A percentile compares a stretch with the other conserved stretches of the same genome.
Evolutionary conservation across 352 stramenopile genomes (phyloP).

Genomic region (Globisporangium spiculum): DNA sequence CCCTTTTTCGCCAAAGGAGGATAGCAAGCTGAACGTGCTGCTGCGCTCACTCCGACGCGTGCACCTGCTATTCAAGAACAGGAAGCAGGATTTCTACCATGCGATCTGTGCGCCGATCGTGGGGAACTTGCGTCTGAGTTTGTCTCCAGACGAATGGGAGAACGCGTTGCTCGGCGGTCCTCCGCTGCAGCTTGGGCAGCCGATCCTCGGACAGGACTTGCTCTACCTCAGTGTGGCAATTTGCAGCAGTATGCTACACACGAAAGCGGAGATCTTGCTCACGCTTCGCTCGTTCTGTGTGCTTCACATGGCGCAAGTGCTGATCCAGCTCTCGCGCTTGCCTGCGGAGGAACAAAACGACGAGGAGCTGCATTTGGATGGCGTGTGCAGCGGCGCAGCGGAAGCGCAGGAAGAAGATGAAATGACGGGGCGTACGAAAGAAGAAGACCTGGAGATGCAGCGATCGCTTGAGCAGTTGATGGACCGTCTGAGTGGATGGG

Average conservation of each 20-base stretch:
- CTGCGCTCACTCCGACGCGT: conserved; percentile 57
- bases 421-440: conserved; percentile 23
- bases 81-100: conserved; percentile 46
- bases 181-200: conserved; percentile 51
- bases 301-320: conserved; percentile 75
- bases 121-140: conserved; percentile 40
- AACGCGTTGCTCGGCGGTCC: conserved; percentile 40
- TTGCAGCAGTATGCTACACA: conserved; percentile 74
- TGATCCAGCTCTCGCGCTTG: conserved; percentile 59
- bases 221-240: conserved; percentile 73
- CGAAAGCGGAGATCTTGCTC: conserved; percentile 75
- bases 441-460: conserved; percentile 36
- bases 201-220: conserved; percentile 71
- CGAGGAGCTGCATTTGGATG: conserved; percentile 20
- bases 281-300: conserved; percentile 77
- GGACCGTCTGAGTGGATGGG: conserved; percentile 35
- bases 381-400: conserved; percentile 10
- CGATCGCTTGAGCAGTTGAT: conserved; percentile 53
- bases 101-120: conserved; percentile 49
- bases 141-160: conserved; percentile 49
- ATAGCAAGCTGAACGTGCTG: conserved; percentile 73
- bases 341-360: conserved; percentile 60
- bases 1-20: conserved; percentile 69
- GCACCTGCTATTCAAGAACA: conserved; percentile 54
- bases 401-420: conserved; percentile 11